These are phyloP conservation scores for Gentiana dahurica DNA, from an alignment of 257 asterid genomes.

Conservation along the genomic window DNA sequence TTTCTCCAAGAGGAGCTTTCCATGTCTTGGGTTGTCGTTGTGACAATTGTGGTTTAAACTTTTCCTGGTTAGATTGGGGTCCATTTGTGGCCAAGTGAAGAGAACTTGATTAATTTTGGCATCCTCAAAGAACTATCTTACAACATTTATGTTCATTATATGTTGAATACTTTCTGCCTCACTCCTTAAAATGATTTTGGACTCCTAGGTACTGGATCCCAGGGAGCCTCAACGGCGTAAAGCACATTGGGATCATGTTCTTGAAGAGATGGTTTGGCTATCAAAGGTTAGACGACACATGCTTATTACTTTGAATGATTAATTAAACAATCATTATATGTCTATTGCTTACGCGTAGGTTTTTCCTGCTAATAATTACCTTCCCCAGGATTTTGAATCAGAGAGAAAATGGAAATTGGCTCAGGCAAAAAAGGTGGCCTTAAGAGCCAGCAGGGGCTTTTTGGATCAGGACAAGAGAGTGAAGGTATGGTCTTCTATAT, in stretches of 20 bases:
- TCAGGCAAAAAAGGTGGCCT: conserved; percentile 95
- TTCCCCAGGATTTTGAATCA: conserved; percentile 82
- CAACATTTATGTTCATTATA: conserved; percentile 1
- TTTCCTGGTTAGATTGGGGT: too few relatives aligned
- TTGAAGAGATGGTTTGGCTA: conserved; percentile 99
- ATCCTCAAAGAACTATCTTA: neutral
- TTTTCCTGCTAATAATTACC: conserved; percentile 11
- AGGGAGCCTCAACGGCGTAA: conserved; percentile 93
- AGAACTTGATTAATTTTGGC: neutral
- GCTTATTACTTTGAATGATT: conserved; percentile 4
- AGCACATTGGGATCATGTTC: conserved; percentile 98
- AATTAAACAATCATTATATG: too few relatives aligned
- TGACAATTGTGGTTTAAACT: too few relatives aligned
- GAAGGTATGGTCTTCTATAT: conserved; percentile 37
- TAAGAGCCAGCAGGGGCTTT: conserved; percentile 92
- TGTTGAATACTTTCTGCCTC: conserved; percentile 6
- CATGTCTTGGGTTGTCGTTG: too few relatives aligned
- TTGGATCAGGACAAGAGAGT: conserved; percentile 92
- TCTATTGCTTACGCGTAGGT: neutral
- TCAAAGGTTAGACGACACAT: conserved; percentile 53
- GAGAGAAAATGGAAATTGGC: conserved; percentile 99
- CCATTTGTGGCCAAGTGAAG: too few relatives aligned
- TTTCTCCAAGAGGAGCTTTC: neutral
- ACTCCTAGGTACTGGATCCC: conserved; percentile 74
- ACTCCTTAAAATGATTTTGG: conserved; percentile 9